phyloP scores from a whole-genome alignment of 2,329 filamentous ascomycete genomes.

The Tolypocladium paradoxum region DNA sequence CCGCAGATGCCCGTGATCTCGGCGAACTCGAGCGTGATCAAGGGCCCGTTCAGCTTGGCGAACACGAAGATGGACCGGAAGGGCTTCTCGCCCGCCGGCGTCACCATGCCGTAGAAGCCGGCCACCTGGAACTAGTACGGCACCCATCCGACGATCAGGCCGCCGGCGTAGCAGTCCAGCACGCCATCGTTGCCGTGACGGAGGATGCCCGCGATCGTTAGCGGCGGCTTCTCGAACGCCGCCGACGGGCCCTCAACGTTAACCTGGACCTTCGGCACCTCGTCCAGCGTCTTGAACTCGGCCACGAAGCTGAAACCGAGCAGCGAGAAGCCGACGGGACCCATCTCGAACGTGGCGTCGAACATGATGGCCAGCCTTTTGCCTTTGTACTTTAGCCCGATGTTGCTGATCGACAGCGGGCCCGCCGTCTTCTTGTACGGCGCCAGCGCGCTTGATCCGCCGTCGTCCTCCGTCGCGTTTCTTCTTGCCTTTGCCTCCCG shows the following conservation, averaged over 20 bases:
- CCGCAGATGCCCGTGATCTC: slow-evolving; percentile 21
- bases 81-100: slow-evolving; percentile 2
- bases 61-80: slow-evolving; percentile 26
- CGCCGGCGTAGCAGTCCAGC: slow-evolving; percentile 24
- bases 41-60: slow-evolving; percentile 25
- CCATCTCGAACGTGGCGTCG: slow-evolving; percentile 23
- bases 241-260: slow-evolving; percentile 20
- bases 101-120: slow-evolving; percentile 24
- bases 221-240: slow-evolving; percentile 21
- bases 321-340: slow-evolving; percentile 22
- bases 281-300: slow-evolving; percentile 7
- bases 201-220: slow-evolving; percentile 25
- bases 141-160: slow-evolving; percentile 20
- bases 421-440: slow-evolving; percentile 19
- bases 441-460: slow-evolving; percentile 6
- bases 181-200: slow-evolving; percentile 12
- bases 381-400: slow-evolving; percentile 23
- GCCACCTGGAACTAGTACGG: slow-evolving; percentile 27
- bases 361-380: slow-evolving; percentile 17
- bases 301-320: slow-evolving; percentile 22
- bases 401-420: slow-evolving; percentile 21
- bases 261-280: slow-evolving; percentile 5
- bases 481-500: too few relatives aligned
- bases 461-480: too few relatives aligned
- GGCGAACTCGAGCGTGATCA: slow-evolving; percentile 26